Evolutionary conservation across 2,329 filamentous ascomycete genomes (phyloP).

Genomic region (Fusarium humuli): DNA sequence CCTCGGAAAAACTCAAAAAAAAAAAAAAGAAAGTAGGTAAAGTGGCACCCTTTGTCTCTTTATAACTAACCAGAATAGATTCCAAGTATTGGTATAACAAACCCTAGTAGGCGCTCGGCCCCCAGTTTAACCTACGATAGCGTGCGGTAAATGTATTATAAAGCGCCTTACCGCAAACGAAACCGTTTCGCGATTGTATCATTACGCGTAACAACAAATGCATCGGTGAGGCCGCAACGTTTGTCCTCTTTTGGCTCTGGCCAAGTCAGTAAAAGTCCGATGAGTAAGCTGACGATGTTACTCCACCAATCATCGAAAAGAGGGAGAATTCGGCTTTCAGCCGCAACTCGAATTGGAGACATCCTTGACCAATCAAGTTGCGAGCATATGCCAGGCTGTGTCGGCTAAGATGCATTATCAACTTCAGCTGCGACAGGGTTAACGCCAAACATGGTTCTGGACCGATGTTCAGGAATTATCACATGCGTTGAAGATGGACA

Average conservation of each 20-base stretch:
- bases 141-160: too few species aligned
- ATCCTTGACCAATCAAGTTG: background rate
- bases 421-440: background rate
- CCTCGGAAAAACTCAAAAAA: too few species aligned
- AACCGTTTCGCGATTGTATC: accelerated
- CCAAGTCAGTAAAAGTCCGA: background rate
- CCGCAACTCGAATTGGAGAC: background rate
- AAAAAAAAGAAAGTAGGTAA: too few species aligned
- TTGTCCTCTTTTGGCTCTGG: background rate
- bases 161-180: too few species aligned
- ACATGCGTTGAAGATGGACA: background rate
- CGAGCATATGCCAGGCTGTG: background rate
- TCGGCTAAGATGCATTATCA: background rate
- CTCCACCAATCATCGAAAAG: background rate
- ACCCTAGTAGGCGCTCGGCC: accelerated
- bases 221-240: background rate
- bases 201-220: background rate
- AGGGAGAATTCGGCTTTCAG: background rate
- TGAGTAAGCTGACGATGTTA: background rate
- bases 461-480: background rate
- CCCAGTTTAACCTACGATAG: too few species aligned
- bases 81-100: too few species aligned
- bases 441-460: background rate
- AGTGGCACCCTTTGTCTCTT: too few species aligned
- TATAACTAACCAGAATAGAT: too few species aligned